Percentiles rank a stretch among this genome's conserved stretches.
These are phyloP conservation scores for Cynara cardunculus DNA, from an alignment of 129 eudicot species.

Conservation along the genomic window DNA sequence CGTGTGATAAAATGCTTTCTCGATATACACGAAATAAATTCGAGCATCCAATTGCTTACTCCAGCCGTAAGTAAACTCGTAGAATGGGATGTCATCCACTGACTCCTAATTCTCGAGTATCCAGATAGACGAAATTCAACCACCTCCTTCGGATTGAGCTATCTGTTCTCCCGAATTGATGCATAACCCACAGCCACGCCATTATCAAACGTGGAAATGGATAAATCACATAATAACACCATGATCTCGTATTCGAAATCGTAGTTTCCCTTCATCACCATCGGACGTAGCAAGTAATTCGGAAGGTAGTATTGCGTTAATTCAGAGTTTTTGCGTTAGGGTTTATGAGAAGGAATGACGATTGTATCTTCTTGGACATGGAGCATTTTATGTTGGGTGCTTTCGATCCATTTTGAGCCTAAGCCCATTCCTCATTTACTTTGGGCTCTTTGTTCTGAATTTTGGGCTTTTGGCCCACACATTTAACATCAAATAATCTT, in stretches of 20 bases:
- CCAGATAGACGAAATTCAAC: background rate
- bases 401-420: background rate
- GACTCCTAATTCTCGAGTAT: too few species aligned
- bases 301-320: background rate
- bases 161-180: background rate
- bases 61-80: too few species aligned
- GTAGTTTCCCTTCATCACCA: background rate
- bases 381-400: background rate
- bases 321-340: background rate
- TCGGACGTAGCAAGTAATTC: background rate
- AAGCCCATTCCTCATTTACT: background rate
- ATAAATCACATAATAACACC: background rate
- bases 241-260: background rate
- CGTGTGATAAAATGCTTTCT: background rate
- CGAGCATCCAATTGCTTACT: background rate
- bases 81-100: too few species aligned
- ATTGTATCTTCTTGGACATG: too few species aligned
- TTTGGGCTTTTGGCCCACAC: background rate
- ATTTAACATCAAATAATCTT: background rate
- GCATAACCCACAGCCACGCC: background rate
- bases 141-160: background rate
- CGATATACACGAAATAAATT: background rate
- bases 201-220: background rate
- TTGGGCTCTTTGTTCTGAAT: background rate
- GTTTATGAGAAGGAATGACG: background rate